Base-by-base conservation (phyloP, 345 rosid species). In the Salix brachista region DNA sequence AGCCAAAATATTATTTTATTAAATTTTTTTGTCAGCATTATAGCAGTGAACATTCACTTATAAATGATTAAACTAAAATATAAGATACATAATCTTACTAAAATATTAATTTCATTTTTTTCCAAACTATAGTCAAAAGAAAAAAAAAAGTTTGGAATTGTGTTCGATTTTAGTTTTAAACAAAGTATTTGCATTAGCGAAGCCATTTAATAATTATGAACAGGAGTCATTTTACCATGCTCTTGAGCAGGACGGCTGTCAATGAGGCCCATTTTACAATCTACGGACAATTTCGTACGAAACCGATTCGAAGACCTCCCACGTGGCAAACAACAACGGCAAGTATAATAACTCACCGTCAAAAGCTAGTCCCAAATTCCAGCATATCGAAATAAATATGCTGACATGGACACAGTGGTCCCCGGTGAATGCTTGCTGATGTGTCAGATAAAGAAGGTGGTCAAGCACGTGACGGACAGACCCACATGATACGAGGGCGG, bases 401-500 rank as follows among this genome's bases (percentile, higher is more conserved):
- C 44, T 78, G 72, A 68, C 61, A 8, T 50, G 70, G 80, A 42
- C 2, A 2, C 4, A 62, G 64, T 32, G 83, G 77, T 44, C 65
- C 75, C 62, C 11, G 42, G 58, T 5, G 61, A 54, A 4, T 39
- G 12, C 21, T 6, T 8, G 67, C 66, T 62, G 56, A 71, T 21
- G 28, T 70, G 71, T 71, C 79, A 75, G 77, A 34, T 28, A 5
- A 5, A 70, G 42, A 65, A 60, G 41, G 18, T 73, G 80, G 41
- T 17, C 48, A 11, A 61, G 75, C 85, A 80, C 80, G 80, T 76
- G 87, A 84, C 44, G 28, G 56, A 81, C 79, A 84, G 84, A 82
- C 86, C 65, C 78, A 36, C 74, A 56, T 25, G 77, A 76, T 79
- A 77, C 77, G 84, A 80, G 80, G 73, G 37, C 37, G 37, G 37